Conservation (phyloP, 2,329 filamentous ascomycete species). For the Alternaria sp. region DNA sequence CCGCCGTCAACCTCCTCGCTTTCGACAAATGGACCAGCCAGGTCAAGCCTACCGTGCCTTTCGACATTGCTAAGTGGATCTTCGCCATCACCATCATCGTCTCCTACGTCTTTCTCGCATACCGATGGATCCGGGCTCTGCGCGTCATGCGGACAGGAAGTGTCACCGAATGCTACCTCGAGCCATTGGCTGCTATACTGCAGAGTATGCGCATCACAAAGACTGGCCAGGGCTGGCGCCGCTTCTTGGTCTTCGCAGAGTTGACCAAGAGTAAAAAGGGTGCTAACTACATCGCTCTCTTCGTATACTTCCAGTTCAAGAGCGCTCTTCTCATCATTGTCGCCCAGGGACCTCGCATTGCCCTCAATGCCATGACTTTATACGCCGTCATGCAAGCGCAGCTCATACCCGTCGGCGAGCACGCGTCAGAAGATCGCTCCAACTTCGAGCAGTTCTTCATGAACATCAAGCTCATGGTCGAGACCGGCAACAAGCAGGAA, state of each 20-base stretch:
- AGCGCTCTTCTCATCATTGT: conserved; percentile 85
- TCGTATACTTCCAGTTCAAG: conserved; percentile 84
- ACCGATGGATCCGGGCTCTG: conserved; percentile 79
- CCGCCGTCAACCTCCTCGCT: conserved; percentile 85
- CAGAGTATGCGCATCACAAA: conserved; percentile 79
- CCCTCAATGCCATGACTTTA: conserved; percentile 86
- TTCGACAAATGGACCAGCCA: conserved; percentile 89
- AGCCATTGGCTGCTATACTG: conserved; percentile 82
- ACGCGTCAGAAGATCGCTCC: conserved; percentile 65
- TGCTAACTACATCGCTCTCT: conserved; percentile 86
- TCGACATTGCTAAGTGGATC: conserved; percentile 88
- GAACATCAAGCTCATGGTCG: conserved; percentile 76
- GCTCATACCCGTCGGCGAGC: conserved; percentile 66
- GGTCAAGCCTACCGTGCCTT: conserved; percentile 77
- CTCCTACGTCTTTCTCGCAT: conserved; percentile 81
- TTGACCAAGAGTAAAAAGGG: conserved; percentile 92
- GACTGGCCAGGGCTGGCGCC: conserved; percentile 77
- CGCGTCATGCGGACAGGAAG: conserved; percentile 84
- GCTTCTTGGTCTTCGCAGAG: conserved; percentile 91
- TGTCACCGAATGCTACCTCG: conserved; percentile 89
- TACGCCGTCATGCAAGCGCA: conserved; percentile 81
- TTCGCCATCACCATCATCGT: conserved; percentile 91
- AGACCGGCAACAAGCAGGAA: conserved; percentile 73
- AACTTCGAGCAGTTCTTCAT: conserved; percentile 78
- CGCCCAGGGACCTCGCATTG: conserved; percentile 90